A percentile compares a stretch with the other conserved stretches of the same genome.
Conservation (phyloP, 768 basidiomycete species). For the Clathrus columnatus region DNA sequence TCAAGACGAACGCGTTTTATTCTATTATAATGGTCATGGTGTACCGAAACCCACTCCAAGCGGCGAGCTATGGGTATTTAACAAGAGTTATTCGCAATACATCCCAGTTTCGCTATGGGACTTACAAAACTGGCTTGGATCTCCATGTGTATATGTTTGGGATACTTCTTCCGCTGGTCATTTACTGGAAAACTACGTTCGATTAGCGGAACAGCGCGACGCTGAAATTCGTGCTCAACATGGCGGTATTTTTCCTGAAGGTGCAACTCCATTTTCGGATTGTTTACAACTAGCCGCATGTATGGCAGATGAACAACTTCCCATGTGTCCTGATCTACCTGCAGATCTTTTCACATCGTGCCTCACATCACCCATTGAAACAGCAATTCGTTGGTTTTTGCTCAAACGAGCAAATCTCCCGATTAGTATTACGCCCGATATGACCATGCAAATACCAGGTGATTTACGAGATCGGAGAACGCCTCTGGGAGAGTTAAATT, state of each 20-base stretch:
- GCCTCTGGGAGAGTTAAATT: slow-evolving; percentile 95
- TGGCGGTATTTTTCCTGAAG: slow-evolving; percentile 49
- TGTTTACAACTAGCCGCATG: slow-evolving; percentile 95
- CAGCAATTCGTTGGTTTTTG: slow-evolving; percentile 83
- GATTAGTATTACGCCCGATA: slow-evolving; percentile 71
- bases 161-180: slow-evolving; percentile 98
- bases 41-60: slow-evolving; percentile 94
- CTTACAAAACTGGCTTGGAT: slow-evolving; percentile 87
- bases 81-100: slow-evolving; percentile 94
- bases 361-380: slow-evolving; percentile 96
- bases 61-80: slow-evolving; percentile 98
- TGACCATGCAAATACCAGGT: slow-evolving; percentile 92
- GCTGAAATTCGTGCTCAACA: slow-evolving; percentile 50
- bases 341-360: slow-evolving; percentile 98
- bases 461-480: slow-evolving; percentile 95
- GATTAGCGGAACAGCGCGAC: slow-evolving; percentile 66
- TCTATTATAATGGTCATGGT: slow-evolving; percentile 98
- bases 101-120: slow-evolving; percentile 94
- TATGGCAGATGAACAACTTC: slow-evolving; percentile 81
- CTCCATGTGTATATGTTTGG: slow-evolving; percentile 97
- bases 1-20: slow-evolving; percentile 87
- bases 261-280: slow-evolving; percentile 65
- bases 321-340: slow-evolving; percentile 92
- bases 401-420: slow-evolving; percentile 85
- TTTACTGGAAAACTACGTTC: slow-evolving; percentile 82